Base-by-base conservation (phyloP, 1,284 basidiomycete species). In the Cryptococcus hybrid region DNA sequence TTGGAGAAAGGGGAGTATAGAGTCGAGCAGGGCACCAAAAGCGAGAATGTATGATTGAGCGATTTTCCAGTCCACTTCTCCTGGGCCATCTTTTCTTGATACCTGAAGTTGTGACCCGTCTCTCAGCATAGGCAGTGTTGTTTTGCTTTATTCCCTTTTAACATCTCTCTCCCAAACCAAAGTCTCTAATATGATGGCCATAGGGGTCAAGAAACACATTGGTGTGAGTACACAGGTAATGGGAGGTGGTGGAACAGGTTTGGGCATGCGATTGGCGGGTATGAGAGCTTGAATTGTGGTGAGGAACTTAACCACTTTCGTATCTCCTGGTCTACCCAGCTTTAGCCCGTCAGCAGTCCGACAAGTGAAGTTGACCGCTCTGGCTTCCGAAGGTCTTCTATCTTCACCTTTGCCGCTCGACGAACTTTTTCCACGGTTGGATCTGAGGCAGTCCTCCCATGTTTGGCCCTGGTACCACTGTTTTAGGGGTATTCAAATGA, bases 151-250 rank as follows among this genome's bases (percentile, higher is more conserved):
- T 52, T 36, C 7, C 46, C 45, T 47, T 56, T 54, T 3, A 71
- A 51, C 11, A 67, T 38, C 7, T 52, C 24, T 55, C 45, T 73
- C 70, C 12, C 42, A 52, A 2, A 73, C 70, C 12, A 73, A 49
- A 1, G 64, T 63, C 58, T 73, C 70, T 12, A 73, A 58, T 18
- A 69, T 59, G 53, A 70, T 60, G 1, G 70, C 57, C 12, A 69
- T 45, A 4, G 66, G 67, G 2, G 59, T 58, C 9, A 73, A 55
- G 13, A 73, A 55, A n/a, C 52, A 53, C 4, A 60, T 34, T 6
- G 69, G 65, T 37, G 65, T 38, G 7, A 71, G 54, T 4, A 55
- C 51, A 4, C 52, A 50, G 5, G 65, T 49, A 7, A 42, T 43
- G 7, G 63, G 55, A 11, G 56, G 43, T n/a, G 59, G 53, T 6